Evolutionary conservation across 2,329 filamentous ascomycete species (phyloP), one percentile per base, ranked within the genome.

Genomic region (Fusarium keratoplasticum): DNA sequence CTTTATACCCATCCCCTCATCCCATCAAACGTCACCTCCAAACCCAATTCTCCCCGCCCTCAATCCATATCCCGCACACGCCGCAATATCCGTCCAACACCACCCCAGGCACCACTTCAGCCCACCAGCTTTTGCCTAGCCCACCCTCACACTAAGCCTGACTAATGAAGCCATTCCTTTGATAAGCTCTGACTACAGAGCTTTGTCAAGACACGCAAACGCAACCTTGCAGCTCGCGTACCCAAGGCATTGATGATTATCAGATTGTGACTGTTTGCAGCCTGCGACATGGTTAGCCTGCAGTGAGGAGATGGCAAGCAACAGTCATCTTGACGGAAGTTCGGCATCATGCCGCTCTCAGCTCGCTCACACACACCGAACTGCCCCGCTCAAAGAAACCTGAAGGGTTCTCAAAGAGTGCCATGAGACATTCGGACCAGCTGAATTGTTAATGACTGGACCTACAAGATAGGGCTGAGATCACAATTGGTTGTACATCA

Each of bases 291-390:
- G 33, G 20, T 36, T 57, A 36, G 54, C 8, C 8, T 57, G 54
- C 20, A 35, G 52, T 2, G 29, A 22, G 52, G 7, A 35, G 52
- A 22, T 55, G n/a, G 25, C 44, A 50, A 29, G 16, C 13, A 16
- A 55, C 29, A 22, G 63, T 69, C 25, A 76, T 63, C 47, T 62
- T 67, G 69, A 73, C 75, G 75, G 75, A 70, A 77, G 25, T 57
- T 67, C 64, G 69, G 71, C 75, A 71, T 64, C 61, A 36, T 54
- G 31, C 38, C 31, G 38, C 55, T 29, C 31, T 25, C 29, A 59
- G n/a, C 33, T 29, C 16, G 2, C 22, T 1, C 25, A 29, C 5
- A 10, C 25, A 25, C 44, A 29, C 25, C 9, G 11, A 13, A n/a
- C 25, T 20, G 14, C 44, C 42, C 42, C 22, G 14, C 31, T 5